Conservation (phyloP, 768 basidiomycete species). For the Collybiopsis confluens region DNA sequence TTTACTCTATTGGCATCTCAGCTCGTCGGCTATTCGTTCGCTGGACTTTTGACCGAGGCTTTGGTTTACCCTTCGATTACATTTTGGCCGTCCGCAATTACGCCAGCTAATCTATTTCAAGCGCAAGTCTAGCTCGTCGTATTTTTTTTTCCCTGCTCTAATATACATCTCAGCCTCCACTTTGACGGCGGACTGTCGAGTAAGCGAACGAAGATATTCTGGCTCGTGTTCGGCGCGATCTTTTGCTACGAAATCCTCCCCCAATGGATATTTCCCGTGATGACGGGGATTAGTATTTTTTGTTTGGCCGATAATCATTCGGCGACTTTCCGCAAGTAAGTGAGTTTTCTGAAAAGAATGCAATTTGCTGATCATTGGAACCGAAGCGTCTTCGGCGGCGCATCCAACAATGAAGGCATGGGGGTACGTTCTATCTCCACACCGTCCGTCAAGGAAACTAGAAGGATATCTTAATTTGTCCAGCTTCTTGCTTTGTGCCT, state of each 20-base stretch:
- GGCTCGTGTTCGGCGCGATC: conserved; percentile 29
- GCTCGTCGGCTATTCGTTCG: conserved; percentile 25
- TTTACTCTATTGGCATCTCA: conserved; percentile 24
- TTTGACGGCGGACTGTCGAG: conserved; percentile 25
- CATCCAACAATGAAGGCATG: conserved; percentile 32
- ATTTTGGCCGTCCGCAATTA: conserved; percentile 17
- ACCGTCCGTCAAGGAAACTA: background rate
- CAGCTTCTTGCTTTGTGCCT: conserved; percentile 23
- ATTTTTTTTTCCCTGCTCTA: no score
- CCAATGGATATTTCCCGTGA: conserved; percentile 29
- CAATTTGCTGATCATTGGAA: background rate
- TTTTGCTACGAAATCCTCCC: conserved; percentile 34
- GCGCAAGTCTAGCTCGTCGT: background rate
- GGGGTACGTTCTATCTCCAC: conserved; percentile 1
- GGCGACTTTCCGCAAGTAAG: conserved; percentile 24
- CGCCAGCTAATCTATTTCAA: conserved; percentile 15
- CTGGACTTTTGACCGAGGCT: conserved; percentile 21
- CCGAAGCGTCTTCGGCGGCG: conserved; percentile 28
- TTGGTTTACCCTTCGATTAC: conserved; percentile 20
- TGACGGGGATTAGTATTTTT: conserved; percentile 27
- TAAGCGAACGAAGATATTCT: conserved; percentile 36
- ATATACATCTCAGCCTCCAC: background rate
- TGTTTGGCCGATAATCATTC: conserved; percentile 22
- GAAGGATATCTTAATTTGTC: conserved; percentile 9
- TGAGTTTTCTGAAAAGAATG: background rate